Base-by-base conservation (phyloP, 345 rosid genomes). In the Aquilaria malaccensis region DNA sequence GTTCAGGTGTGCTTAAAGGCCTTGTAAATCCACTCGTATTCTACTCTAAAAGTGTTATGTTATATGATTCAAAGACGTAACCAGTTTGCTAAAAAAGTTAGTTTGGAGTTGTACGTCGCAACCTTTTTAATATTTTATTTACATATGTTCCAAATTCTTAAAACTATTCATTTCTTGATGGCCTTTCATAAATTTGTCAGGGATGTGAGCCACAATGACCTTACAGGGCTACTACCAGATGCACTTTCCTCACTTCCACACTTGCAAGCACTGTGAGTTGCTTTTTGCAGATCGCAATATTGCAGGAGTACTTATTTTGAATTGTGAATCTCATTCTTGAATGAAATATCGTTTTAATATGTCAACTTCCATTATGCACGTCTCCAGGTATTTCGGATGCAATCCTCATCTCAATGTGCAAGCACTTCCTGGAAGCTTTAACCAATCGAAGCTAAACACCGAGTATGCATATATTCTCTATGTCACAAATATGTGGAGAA, bases 131-230 rank as follows among this genome's bases (percentile, higher is more conserved):
- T 0, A 3, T 37, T 3, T 37, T 37, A 37, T 22, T 22, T 22
- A 22, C 22, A 22, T 22, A 22, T 22, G 22, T 22, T 22, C 22
- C 22, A 22, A 22, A 22, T 22, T 22, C 22, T 22, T 22, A 22
- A 22, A 22, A 22, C 22, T 22, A 22, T 22, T 22, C 22, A 37
- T 37, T 1, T 37, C 43, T 9, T 37, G 43, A 37, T 37, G 2
- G 3, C 43, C 43, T 37, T 5, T 32, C 33, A 60, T 62, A 33
- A 65, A 14, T 59, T 58, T 58, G 43, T 52, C 85, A 85, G 91
- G 81, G 84, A 85, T 63, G 52, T 85, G 53, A 75, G 84, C 60
- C 58, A 56, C 71, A 83, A 85, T 69, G 64, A 81, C 52, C 67
- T 85, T 33, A 33, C 13, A 11, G 81, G 84, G 29, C 31, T 37